Base-by-base conservation (phyloP, 2,329 filamentous ascomycete species). In the Pochonia chlamydosporia region DNA sequence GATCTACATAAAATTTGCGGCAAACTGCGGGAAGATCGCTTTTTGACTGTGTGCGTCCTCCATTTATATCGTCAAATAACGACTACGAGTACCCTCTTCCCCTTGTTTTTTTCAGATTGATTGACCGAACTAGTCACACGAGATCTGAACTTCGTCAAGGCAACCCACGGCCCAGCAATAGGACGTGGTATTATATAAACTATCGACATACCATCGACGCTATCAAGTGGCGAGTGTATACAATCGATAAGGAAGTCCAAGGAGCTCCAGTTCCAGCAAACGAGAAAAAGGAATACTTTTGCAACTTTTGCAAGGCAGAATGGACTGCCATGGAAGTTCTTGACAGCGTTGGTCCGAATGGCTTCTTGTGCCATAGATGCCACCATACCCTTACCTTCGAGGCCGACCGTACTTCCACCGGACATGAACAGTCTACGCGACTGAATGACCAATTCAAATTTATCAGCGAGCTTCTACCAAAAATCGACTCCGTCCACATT, bases 131-230 rank as follows among this genome's bases (percentile, higher is more conserved):
- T 39, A 82, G 84, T 26, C 84, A 69, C 45, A 69, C 65, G 16
- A 58, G 89, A 51, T 80, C 84, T 43, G 90, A 96, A 63, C 72
- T 87, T 47, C 84, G 85, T 55, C 87, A 91, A 61, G 89, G 88
- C 44, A 87, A 90, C 50, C 85, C 87, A 49, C 84, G 90, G 44
- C 86, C 89, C 5, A 84, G 87, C 55, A 90, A 86, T 62, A 82
- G 89, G 59, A 95, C 92, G 52, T 99, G 96, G 76, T 99, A 95
- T 72, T 99, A 89, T 68, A 92, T 99, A 63, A 91, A 96, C 64
- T 95, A 95, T 61, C 89, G 93, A 50, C 87, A 89, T 49, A 89
- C 92, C 30, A 89, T 99, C 60, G 93, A 99, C 68, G 89, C 89
- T 42, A 95, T 96, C 69, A 99, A 99, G 67, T 99, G 87, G 79